Evolutionary conservation across 768 basidiomycete species (phyloP), one percentile per base, ranked within the genome.

Genomic region (Mycena rosella): DNA sequence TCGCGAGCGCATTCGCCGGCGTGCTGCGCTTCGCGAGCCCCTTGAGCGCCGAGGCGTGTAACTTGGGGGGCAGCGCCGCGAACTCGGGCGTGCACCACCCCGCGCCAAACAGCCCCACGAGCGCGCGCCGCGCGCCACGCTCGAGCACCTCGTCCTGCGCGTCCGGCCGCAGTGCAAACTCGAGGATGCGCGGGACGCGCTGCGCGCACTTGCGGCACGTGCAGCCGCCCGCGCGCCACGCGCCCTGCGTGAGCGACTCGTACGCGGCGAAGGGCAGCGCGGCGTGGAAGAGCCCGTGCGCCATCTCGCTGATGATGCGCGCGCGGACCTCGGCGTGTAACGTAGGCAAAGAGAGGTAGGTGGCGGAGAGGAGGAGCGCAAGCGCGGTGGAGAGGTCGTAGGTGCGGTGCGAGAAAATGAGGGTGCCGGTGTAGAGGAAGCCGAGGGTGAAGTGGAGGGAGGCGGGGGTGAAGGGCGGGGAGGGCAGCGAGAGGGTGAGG

Each of bases 381-480:
- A 99, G 95, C 0, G 94, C 93, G 18, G 96, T 98, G 48, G 90
- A 86, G 72, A 99, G 89, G 81, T 99, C 97, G 79, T 95, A 98
- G 1, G 94, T 90, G 17, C 97, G 86, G 73, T 98, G 93, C 5
- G 94, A 96, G 78, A 99, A 98, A 30, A 91, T 84, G 49, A 99
- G 91, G 5, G 96, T 97, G 47, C 97, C 98, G 6, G 96, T 94
- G 75, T 99, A 99, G 51, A 99, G 89, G 80, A 92, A 98, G 4
- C 96, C 96, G 52, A 98, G 87, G 42, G 95, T 95, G 77, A 98
- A 98, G 76, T 97, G 95, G 6, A 98, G 84, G 0, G 96, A 94
- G 1, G 96, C 93, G 0, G 96, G 95, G 0, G 97, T 97, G 79
- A 99, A 99, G 0, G 96, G 96, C 0, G 97, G 96, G 0, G 92